These are phyloP conservation scores for Teunomyces lycoperdinae DNA, from an alignment of 805 yeast species.

Conservation along the genomic window DNA sequence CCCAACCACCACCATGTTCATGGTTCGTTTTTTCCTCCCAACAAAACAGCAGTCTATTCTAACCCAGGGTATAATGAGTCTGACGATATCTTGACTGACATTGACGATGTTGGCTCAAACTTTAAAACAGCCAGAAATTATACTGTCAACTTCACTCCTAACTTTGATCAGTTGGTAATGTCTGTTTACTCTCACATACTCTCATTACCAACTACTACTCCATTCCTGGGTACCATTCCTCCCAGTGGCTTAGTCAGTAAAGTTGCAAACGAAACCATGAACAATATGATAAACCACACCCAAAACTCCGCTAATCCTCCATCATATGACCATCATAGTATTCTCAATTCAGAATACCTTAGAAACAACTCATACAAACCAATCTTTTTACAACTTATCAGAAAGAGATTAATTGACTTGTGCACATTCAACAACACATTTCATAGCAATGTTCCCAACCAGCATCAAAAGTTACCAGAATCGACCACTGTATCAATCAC, in stretches of 20 bases:
- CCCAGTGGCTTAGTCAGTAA: conserved; percentile 44
- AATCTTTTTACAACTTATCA: conserved; percentile 38
- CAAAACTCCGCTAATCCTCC: conserved; percentile 15
- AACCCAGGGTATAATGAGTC: conserved; percentile 37
- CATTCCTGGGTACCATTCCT: conserved; percentile 41
- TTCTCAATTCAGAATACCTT: conserved; percentile 31
- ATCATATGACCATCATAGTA: conserved; percentile 31
- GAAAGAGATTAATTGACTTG: conserved; percentile 40
- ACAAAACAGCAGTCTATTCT: conserved; percentile 21
- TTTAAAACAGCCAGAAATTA: conserved; percentile 25
- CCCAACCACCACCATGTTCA: conserved; percentile 12
- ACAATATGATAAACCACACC: conserved; percentile 18
- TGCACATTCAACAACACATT: conserved; percentile 22
- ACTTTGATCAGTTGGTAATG: conserved; percentile 37
- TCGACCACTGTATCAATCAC: conserved; percentile 23
- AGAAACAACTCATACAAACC: conserved; percentile 34
- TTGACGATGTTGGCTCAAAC: conserved; percentile 26
- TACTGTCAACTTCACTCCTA: conserved; percentile 32
- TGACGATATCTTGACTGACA: conserved; percentile 42
- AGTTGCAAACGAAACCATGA: conserved; percentile 43
- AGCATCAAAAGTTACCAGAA: conserved; percentile 17
- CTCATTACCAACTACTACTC: conserved; percentile 44
- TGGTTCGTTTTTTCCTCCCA: conserved; percentile 3
- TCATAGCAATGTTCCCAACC: background rate
- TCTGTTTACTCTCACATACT: conserved; percentile 32